A percentile compares a stretch with the other conserved stretches of the same genome.
phyloP scores from a whole-genome alignment of 352 stramenopile genomes.

The Phytophthora cactorum region DNA sequence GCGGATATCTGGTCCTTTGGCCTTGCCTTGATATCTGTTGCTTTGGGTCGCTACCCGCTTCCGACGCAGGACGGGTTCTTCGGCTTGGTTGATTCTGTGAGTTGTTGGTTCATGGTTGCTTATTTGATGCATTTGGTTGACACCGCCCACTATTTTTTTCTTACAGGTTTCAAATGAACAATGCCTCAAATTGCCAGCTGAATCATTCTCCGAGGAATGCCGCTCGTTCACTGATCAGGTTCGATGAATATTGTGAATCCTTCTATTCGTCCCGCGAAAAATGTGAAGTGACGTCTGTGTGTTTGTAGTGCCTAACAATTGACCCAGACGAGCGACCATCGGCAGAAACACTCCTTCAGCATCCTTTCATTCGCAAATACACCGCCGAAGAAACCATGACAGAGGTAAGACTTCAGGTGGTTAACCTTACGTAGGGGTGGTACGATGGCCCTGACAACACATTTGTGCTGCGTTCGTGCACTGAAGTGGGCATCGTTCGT shows the following conservation, averaged over 20 bases:
- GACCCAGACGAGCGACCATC: constrained; percentile 69
- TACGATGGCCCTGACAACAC: constrained; percentile 1
- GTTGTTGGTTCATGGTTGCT: constrained; percentile 12
- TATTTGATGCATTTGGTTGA: constrained; percentile 5
- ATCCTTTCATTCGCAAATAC: constrained; percentile 79
- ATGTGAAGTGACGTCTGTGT: constrained; percentile 8
- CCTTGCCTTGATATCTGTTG: constrained; percentile 78
- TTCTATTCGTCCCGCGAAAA: constrained; percentile 1
- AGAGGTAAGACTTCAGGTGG: constrained; percentile 46
- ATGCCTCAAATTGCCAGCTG: constrained; percentile 65
- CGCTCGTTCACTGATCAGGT: constrained; percentile 77
- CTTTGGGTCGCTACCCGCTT: constrained; percentile 84
- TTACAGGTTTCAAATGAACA: constrained; percentile 80
- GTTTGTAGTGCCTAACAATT: constrained; percentile 64
- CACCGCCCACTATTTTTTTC: background rate
- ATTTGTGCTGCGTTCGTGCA: constrained; percentile 1
- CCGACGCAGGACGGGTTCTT: constrained; percentile 89
- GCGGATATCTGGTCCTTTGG: constrained; percentile 89
- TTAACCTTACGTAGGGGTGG: constrained; percentile 24
- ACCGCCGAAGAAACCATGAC: constrained; percentile 66
- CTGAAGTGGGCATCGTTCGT: constrained; percentile 73
- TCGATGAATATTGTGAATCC: constrained; percentile 1
- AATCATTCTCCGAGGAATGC: constrained; percentile 73
- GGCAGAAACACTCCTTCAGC: constrained; percentile 66
- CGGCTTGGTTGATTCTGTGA: constrained; percentile 83